Conservation (phyloP, 2,329 filamentous ascomycete genomes). For the Penicillium sp. region DNA sequence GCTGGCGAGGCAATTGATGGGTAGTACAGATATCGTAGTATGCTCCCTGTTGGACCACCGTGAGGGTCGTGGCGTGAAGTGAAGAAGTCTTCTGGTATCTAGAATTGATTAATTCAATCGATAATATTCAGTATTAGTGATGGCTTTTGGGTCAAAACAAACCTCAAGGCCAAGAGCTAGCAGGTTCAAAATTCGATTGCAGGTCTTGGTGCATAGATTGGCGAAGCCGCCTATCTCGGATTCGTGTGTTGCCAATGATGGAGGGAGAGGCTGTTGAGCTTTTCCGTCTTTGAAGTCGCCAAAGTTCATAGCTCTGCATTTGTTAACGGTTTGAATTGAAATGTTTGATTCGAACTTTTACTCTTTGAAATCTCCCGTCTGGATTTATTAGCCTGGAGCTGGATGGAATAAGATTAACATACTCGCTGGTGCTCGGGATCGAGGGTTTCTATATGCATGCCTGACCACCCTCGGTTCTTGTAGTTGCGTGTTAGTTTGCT, state of each 20-base stretch:
- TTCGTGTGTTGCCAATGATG: slow-evolving; percentile 55
- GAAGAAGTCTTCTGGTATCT: slow-evolving; percentile 53
- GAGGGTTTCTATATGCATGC: slow-evolving; percentile 80
- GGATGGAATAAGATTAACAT: slow-evolving; percentile 23
- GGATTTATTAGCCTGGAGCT: slow-evolving; percentile 12
- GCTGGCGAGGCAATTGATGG: slow-evolving; percentile 50
- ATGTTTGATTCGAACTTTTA: slow-evolving; percentile 35
- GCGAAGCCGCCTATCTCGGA: slow-evolving; percentile 61
- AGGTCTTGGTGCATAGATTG: slow-evolving; percentile 64
- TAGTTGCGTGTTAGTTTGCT: slow-evolving; percentile 4
- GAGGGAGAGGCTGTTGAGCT: slow-evolving; percentile 70
- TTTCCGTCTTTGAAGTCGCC: slow-evolving; percentile 65
- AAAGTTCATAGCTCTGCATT: slow-evolving; percentile 78
- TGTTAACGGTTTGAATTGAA: slow-evolving; percentile 2
- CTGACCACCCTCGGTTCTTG: slow-evolving; percentile 81
- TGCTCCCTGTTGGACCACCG: slow-evolving; percentile 50
- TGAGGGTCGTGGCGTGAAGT: slow-evolving; percentile 53
- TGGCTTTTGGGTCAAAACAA: slow-evolving; percentile 14
- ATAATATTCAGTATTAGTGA: too few relatives aligned
- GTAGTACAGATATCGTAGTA: slow-evolving; percentile 68
- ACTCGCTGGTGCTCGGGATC: slow-evolving; percentile 78
- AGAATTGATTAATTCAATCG: background rate
- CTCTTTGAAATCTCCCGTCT: slow-evolving; percentile 87
- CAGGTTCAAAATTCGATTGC: slow-evolving; percentile 64
- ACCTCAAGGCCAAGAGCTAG: slow-evolving; percentile 72